Conservation (phyloP, 306 rosid genomes). For the Dalbergia cochinchinensis region DNA sequence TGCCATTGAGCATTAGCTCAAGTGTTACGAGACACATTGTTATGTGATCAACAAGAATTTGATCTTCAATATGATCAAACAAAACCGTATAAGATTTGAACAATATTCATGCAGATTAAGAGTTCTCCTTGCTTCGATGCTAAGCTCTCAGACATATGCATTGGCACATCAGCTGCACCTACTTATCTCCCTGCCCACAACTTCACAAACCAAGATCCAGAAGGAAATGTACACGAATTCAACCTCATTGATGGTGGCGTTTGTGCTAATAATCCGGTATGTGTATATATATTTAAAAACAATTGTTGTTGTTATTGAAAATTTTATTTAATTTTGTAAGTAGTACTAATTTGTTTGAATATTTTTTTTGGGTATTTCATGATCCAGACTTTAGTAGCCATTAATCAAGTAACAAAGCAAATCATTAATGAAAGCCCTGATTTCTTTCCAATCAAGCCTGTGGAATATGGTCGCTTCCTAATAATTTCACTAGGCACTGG, state of each 20-base stretch:
- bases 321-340: not conserved
- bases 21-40: too few relatives aligned
- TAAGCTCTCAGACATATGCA: conserved; percentile 62
- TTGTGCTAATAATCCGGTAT: conserved; percentile 76
- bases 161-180: conserved; percentile 67
- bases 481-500: conserved; percentile 60
- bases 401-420: conserved; percentile 48
- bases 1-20: too few relatives aligned
- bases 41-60: too few relatives aligned
- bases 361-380: not conserved
- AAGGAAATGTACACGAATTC: conserved; percentile 51
- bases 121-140: conserved; percentile 49
- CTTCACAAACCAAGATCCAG: conserved; percentile 46
- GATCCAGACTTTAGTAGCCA: conserved; percentile 48
- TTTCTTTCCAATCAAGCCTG: conserved; percentile 49
- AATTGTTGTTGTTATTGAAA: not conserved
- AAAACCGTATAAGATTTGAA: not conserved
- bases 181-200: conserved; percentile 60
- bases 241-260: conserved; percentile 74
- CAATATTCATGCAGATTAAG: conserved; percentile 32
- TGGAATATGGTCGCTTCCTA: conserved; percentile 44
- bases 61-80: too few relatives aligned
- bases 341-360: too few relatives aligned
- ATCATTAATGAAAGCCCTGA: conserved; percentile 36
- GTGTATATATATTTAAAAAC: not conserved